Conservation (phyloP, 305 asterid species). For the Solanum hybrid region DNA sequence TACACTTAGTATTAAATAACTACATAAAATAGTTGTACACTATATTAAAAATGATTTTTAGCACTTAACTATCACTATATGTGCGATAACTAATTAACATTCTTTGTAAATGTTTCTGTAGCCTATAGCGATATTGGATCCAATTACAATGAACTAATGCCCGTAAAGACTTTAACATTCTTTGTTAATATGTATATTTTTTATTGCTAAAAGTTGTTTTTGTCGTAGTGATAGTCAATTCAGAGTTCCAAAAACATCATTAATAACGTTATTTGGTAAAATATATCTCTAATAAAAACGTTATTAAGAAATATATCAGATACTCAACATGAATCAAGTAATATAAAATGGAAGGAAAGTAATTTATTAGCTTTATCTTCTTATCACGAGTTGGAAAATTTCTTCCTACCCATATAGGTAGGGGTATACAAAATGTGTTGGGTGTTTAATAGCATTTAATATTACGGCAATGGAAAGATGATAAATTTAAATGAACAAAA, state of each 20-base stretch:
- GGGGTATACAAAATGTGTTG: neutral
- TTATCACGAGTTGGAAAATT: neutral
- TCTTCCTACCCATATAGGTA: neutral
- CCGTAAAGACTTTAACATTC: neutral
- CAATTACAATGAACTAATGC: neutral
- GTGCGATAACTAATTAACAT: too few species aligned
- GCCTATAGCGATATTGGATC: neutral
- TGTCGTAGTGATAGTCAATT: neutral
- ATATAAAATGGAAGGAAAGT: fast-evolving
- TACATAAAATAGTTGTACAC: neutral
- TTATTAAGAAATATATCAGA: neutral
- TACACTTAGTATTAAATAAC: neutral
- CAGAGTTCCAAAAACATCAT: neutral
- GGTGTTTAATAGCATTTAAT: neutral
- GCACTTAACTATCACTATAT: neutral
- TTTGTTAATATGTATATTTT: neutral
- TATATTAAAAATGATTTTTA: too few species aligned
- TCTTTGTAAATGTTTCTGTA: neutral
- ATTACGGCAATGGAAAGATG: neutral
- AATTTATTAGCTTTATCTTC: neutral
- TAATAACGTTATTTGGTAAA: neutral
- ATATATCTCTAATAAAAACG: neutral
- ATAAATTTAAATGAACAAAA: neutral
- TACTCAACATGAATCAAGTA: neutral
- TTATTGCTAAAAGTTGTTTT: too few species aligned